These are phyloP conservation scores for Scorias spongiosa DNA, from an alignment of 2,329 filamentous ascomycete species.

Conservation along the genomic window DNA sequence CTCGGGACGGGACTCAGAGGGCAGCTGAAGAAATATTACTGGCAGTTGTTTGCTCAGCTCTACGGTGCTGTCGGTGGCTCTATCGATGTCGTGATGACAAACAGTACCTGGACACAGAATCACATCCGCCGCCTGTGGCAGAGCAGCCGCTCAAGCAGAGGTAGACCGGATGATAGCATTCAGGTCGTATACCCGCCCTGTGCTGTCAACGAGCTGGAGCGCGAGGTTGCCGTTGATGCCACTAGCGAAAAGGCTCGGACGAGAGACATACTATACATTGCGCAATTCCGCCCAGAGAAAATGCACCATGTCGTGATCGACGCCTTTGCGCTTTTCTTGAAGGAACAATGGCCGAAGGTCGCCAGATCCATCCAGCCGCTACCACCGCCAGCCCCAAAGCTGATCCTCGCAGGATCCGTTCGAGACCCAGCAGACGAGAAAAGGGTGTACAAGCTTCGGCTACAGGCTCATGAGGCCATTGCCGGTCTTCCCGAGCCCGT, in stretches of 20 bases:
- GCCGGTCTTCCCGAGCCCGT: neutral
- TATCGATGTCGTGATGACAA: constrained; percentile 92
- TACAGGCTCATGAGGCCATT: constrained; percentile 50
- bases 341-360: neutral
- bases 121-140: constrained; percentile 76
- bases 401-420: constrained; percentile 86
- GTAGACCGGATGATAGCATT: constrained; percentile 39
- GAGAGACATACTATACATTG: constrained; percentile 74
- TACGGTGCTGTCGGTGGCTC: constrained; percentile 73
- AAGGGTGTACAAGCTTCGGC: constrained; percentile 72
- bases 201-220: constrained; percentile 69
- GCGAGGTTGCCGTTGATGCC: constrained; percentile 54
- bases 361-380: constrained; percentile 8
- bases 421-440: constrained; percentile 67
- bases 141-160: constrained; percentile 25
- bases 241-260: constrained; percentile 55
- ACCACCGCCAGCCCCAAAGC: constrained; percentile 33
- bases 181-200: constrained; percentile 82
- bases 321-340: constrained; percentile 63
- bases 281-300: constrained; percentile 94
- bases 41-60: constrained; percentile 65
- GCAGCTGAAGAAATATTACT: constrained; percentile 62
- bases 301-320: constrained; percentile 79
- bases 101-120: constrained; percentile 82
- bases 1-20: constrained; percentile 60